Base-by-base conservation (phyloP, 306 rosid species). In the Acmispon strigosus region DNA sequence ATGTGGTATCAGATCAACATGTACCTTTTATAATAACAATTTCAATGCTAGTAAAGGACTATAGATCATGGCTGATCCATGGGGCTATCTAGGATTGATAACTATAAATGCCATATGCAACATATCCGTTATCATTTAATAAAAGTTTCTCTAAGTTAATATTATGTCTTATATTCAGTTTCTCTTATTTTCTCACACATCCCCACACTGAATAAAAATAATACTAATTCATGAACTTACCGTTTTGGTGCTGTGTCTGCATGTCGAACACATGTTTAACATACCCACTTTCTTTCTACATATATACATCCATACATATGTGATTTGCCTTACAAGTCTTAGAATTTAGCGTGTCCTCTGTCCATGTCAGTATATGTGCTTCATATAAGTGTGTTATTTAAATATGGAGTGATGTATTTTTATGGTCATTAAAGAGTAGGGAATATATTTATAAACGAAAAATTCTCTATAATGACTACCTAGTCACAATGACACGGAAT, bases 381-480 rank as follows among this genome's bases (percentile, higher is more conserved):
- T 52, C 52, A 14, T n/a, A 20, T 18, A n/a, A 22, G 48, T 48
- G 63, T 69, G 53, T 16, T 27, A 9, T 75, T 60, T 45, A 15
- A 17, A 55, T 22, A 48, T 58, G 41, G 5, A 27, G 17, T 14
- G 34, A 55, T 8, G 1, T 36, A 55, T 17, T 64, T 75, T 49
- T 2, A 22, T 22, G 24, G 13, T 34, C 24, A 27, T 2, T 27
- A 44, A 52, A 39, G 67, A 27, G n/a, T 18, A 62, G 43, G n/a
- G 37, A 51, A 53, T 54, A 39, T 49, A 54, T 32, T 50, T 37
- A 27, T 12, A 20, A 50, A 12, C 15, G 59, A 34, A 44, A 24
- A 3, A 17, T 49, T 62, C 13, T 71, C 61, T 50, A 42, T 27
- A 74, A 22, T 36, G 41, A 62, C 63, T 49, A 41, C 61, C 80